Conservation (phyloP, 257 asterid species). For the Solanum chmielewskii region DNA sequence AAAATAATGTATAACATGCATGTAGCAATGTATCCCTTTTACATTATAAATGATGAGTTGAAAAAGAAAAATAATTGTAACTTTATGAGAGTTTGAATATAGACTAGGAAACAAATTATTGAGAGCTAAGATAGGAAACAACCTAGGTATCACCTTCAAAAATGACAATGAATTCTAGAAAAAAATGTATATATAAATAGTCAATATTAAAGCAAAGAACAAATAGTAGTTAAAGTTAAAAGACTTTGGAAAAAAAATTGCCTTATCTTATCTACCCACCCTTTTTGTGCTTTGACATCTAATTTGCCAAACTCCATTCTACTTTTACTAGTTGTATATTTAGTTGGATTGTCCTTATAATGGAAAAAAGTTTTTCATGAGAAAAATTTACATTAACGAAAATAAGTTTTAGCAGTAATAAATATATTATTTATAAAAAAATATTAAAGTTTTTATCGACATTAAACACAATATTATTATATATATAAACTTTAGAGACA, state of each 20-base stretch:
- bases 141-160: not conserved
- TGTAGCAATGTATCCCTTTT: not conserved
- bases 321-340: not conserved
- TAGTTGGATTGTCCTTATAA: not conserved
- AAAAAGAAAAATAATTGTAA: not conserved
- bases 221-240: not conserved
- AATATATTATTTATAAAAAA: too few relatives aligned
- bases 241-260: not conserved
- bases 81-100: not conserved
- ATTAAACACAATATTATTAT: too few relatives aligned
- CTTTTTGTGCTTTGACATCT: not conserved
- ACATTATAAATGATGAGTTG: not conserved
- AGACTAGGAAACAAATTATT: not conserved
- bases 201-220: not conserved
- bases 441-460: too few relatives aligned
- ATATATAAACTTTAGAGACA: too few relatives aligned
- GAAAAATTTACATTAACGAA: too few relatives aligned
- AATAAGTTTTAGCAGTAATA: not conserved
- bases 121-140: not conserved
- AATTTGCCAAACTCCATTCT: not conserved
- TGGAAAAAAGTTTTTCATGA: too few relatives aligned
- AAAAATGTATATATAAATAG: not conserved
- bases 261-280: conserved; percentile 5
- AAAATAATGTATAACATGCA: not conserved
- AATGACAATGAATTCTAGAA: not conserved